phyloP scores from a whole-genome alignment of 331 rosid species.

The Acacia pycnantha region DNA sequence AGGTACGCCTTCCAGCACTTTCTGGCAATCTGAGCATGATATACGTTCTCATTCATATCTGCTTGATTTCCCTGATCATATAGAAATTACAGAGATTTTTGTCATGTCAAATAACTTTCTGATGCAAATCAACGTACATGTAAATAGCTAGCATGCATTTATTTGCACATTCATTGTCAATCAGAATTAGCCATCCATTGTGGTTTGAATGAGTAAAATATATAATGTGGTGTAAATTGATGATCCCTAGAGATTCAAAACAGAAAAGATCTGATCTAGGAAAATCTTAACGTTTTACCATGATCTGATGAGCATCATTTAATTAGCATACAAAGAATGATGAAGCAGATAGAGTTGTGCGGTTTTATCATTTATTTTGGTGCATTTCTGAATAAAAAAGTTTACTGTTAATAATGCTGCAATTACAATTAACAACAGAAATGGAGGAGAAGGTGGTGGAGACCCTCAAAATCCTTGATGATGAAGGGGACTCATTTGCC shows the following conservation, averaged over 20 bases:
- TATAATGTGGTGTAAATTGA: too few relatives aligned
- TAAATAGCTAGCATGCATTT: too few relatives aligned
- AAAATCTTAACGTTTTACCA: not conserved
- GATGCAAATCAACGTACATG: too few relatives aligned
- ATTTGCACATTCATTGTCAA: too few relatives aligned
- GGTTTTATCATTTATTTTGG: slow-evolving; percentile 4
- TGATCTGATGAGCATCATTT: not conserved
- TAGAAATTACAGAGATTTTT: too few relatives aligned
- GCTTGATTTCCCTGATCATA: too few relatives aligned
- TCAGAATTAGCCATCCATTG: too few relatives aligned
- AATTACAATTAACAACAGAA: slow-evolving; percentile 48
- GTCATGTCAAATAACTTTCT: too few relatives aligned
- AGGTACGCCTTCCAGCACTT: slow-evolving; percentile 43
- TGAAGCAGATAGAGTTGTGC: not conserved
- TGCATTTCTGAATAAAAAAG: slow-evolving; percentile 3
- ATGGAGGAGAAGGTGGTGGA: slow-evolving; percentile 76
- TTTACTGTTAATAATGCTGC: slow-evolving; percentile 13
- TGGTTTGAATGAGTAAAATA: too few relatives aligned
- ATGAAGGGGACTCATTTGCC: slow-evolving; percentile 82
- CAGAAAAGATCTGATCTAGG: not conserved
- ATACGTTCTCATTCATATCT: too few relatives aligned
- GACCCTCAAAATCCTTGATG: slow-evolving; percentile 68
- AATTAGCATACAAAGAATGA: slow-evolving; percentile 22
- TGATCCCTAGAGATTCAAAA: too few relatives aligned
- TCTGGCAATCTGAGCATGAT: too few relatives aligned